Percentiles rank a stretch among this genome's conserved stretches.
Evolutionary conservation across 208 protist species (phyloP).

Genomic region (Leishmania braziliensis): DNA sequence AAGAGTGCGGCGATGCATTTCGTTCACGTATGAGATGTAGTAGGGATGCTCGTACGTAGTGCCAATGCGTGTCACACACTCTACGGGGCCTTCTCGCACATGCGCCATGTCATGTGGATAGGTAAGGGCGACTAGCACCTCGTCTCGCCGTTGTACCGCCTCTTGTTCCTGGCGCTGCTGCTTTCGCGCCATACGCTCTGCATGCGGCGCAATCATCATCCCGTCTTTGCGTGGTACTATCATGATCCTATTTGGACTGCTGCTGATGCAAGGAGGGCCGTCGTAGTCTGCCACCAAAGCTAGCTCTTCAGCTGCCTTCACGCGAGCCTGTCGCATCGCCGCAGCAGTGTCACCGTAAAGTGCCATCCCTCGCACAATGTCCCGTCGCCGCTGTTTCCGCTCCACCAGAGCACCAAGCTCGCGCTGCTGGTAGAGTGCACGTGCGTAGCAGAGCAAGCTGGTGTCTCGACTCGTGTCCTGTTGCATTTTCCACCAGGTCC

Average conservation of each 20-base stretch:
- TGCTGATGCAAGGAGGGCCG: background rate
- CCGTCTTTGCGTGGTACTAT: background rate
- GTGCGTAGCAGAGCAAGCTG: constrained; percentile 43
- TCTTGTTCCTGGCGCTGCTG: constrained; percentile 37
- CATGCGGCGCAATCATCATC: background rate
- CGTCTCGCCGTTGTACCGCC: constrained; percentile 42
- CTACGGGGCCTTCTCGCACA: constrained; percentile 36
- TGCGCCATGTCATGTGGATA: constrained; percentile 30
- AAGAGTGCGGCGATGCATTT: constrained; percentile 29
- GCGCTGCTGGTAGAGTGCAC: constrained; percentile 49
- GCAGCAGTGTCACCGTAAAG: constrained; percentile 43
- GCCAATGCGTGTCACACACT: constrained; percentile 22
- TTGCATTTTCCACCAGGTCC: constrained; percentile 50
- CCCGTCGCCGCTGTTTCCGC: constrained; percentile 25
- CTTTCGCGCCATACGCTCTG: background rate
- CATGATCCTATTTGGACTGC: background rate
- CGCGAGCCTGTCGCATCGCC: constrained; percentile 8
- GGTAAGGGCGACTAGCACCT: constrained; percentile 37
- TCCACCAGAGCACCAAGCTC: constrained; percentile 42
- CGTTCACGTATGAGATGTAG: constrained; percentile 32
- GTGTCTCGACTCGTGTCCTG: constrained; percentile 44
- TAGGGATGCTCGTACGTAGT: constrained; percentile 48
- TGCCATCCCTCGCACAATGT: constrained; percentile 14
- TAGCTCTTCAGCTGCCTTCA: background rate
- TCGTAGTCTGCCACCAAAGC: background rate